Evolutionary conservation across 306 rosid genomes (phyloP), one percentile per base, ranked within the genome.

Genomic region (Gynostemma pentaphyllum): DNA sequence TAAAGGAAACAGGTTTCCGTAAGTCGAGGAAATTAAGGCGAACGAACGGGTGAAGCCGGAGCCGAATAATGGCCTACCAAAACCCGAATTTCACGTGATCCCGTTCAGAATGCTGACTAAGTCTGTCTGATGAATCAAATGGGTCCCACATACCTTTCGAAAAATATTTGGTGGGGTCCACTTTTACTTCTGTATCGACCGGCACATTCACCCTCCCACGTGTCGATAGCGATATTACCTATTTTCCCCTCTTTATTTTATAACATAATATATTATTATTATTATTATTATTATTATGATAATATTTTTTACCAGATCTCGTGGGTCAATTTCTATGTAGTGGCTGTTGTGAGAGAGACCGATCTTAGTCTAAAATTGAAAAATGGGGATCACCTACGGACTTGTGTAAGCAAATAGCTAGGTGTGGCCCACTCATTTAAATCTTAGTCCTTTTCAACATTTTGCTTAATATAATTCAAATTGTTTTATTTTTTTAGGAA

Each of bases 161-260:
- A 70, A 37, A 47, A 37, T 32, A 59, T 39, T 30, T 2, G 3
- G 21, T 27, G 45, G 69, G 68, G 78, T 68, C 78, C 78, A 64
- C 76, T 11, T 21, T 37, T 7, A 62, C 42, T 14, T 7, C 21
- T 24, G 60, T 57, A 45, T 53, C 21, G 59, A 24, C 61, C 41
- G 68, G 62, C 63, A 48, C 40, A 51, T 66, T 76, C 76, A 73
- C 74, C 30, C 62, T 48, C 74, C 75, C 81, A 70, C 79, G 79
- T 76, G 81, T 67, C 72, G 72, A 67, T 50, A 69, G 19, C 60
- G 71, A 75, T 62, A 5, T 22, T 5, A 30, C 79, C 44, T 24
- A 23, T 13, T 51, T 51, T 22, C 21, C 30, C n/a, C 27, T 22
- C 9, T 34, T 10, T 1, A 16, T 32, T 21, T 34, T 30, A 9